A percentile compares a stretch with the other conserved stretches of the same genome.
Conservation (phyloP, 805 yeast species). For the Saccharomycopsis olivae region DNA sequence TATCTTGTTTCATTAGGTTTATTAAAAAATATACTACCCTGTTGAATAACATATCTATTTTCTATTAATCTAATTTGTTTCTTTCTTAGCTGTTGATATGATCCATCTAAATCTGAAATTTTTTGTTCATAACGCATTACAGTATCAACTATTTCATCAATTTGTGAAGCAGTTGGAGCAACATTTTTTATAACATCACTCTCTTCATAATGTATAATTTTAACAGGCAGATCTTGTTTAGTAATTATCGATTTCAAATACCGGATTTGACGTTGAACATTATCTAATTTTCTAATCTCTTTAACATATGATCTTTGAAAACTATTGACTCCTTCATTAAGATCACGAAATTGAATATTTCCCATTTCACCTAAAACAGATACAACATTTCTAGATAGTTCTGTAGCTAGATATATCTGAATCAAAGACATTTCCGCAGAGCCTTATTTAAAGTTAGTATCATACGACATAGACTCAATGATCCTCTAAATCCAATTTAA, state of each 20-base stretch:
- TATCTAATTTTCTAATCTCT: constrained; percentile 76
- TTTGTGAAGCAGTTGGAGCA: constrained; percentile 40
- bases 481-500: background rate
- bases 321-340: constrained; percentile 66
- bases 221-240: constrained; percentile 27
- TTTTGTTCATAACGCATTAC: constrained; percentile 65
- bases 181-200: constrained; percentile 29
- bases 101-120: constrained; percentile 57
- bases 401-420: constrained; percentile 85
- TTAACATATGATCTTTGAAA: constrained; percentile 88
- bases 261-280: constrained; percentile 77
- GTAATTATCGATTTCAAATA: constrained; percentile 40
- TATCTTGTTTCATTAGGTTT: constrained; percentile 25
- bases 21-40: constrained; percentile 36
- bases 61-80: constrained; percentile 63
- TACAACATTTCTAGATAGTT: constrained; percentile 79
- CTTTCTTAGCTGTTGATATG: constrained; percentile 51
- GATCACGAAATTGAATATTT: constrained; percentile 77
- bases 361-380: constrained; percentile 81
- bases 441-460: constrained; percentile 25
- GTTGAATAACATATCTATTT: constrained; percentile 49
- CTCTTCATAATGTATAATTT: constrained; percentile 27
- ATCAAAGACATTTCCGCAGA: constrained; percentile 97
- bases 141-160: constrained; percentile 60
- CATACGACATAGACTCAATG: background rate